Percentiles rank a stretch among this genome's conserved stretches.
These are phyloP conservation scores for Scedosporium boydii DNA, from an alignment of 2,329 filamentous ascomycete genomes.

Conservation along the genomic window DNA sequence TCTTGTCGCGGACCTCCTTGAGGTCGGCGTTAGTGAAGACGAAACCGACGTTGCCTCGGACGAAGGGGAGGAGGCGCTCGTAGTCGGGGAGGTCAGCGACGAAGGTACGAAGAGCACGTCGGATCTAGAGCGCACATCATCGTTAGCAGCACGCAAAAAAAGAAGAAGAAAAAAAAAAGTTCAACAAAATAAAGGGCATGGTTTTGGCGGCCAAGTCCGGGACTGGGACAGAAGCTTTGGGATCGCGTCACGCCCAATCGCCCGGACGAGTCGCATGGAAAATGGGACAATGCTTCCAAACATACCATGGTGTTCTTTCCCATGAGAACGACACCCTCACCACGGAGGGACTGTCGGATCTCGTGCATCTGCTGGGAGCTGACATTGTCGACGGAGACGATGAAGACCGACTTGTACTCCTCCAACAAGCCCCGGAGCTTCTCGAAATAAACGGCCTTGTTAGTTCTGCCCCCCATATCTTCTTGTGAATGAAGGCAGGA, in stretches of 20 bases:
- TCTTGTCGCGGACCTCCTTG: constrained; percentile 86
- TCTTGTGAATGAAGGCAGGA: constrained; percentile 92
- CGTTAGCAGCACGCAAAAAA: neutral
- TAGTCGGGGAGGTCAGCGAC: constrained; percentile 85
- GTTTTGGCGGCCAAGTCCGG: neutral
- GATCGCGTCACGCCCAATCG: too few relatives aligned
- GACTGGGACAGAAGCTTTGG: too few relatives aligned
- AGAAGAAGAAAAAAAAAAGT: neutral
- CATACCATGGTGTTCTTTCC: constrained; percentile 99
- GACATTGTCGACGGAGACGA: constrained; percentile 98
- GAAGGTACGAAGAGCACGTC: constrained; percentile 96
- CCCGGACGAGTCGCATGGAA: neutral
- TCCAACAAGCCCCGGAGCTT: constrained; percentile 98
- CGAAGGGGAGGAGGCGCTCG: constrained; percentile 90
- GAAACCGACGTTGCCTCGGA: constrained; percentile 98
- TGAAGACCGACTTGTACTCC: constrained; percentile 96
- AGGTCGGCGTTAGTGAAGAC: constrained; percentile 98
- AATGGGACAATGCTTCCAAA: constrained; percentile 4
- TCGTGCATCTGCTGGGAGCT: constrained; percentile 99
- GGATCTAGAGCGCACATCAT: constrained; percentile 48
- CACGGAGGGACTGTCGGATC: constrained; percentile 87
- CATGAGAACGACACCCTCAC: constrained; percentile 93
- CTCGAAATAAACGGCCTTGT: constrained; percentile 97
- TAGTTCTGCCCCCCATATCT: constrained; percentile 98
- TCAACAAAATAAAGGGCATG: neutral